Percentiles rank a stretch among this genome's conserved stretches.
Conservation (phyloP, 148 eudicot genomes). For the Chenopodium berlandieri region DNA sequence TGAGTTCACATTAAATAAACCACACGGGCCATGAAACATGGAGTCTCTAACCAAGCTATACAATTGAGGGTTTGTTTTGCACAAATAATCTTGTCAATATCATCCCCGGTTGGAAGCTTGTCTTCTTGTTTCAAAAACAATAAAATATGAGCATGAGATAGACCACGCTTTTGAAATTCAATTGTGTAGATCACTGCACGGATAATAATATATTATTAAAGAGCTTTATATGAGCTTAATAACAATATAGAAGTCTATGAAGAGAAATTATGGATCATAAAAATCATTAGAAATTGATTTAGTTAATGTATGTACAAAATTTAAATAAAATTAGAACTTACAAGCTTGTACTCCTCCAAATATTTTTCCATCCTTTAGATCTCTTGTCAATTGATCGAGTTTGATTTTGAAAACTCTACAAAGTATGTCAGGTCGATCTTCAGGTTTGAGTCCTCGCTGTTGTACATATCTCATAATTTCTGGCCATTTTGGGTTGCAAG, state of each 20-base stretch:
- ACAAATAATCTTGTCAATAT: neutral
- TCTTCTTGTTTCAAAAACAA: conserved; percentile 3
- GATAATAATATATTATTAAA: too few species aligned
- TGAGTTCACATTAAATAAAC: neutral
- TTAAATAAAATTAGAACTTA: too few species aligned
- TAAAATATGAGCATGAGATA: conserved; percentile 1
- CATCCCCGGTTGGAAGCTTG: neutral
- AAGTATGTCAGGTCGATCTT: neutral
- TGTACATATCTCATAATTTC: neutral
- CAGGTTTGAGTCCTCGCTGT: neutral
- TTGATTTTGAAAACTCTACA: neutral
- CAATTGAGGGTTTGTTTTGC: neutral
- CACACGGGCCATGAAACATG: conserved; percentile 4
- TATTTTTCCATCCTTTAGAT: neutral
- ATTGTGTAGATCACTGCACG: neutral
- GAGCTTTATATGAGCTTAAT: too few species aligned
- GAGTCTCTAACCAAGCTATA: neutral
- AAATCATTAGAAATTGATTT: too few species aligned
- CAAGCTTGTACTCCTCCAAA: neutral
- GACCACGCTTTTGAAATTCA: conserved; percentile 5
- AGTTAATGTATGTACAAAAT: too few species aligned
- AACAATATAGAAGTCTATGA: too few species aligned
- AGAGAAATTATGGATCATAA: too few species aligned
- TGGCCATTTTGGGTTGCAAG: conserved; percentile 10
- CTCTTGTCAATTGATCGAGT: neutral